Evolutionary conservation across 306 rosid genomes (phyloP).

Genomic region (Vigna angularis): DNA sequence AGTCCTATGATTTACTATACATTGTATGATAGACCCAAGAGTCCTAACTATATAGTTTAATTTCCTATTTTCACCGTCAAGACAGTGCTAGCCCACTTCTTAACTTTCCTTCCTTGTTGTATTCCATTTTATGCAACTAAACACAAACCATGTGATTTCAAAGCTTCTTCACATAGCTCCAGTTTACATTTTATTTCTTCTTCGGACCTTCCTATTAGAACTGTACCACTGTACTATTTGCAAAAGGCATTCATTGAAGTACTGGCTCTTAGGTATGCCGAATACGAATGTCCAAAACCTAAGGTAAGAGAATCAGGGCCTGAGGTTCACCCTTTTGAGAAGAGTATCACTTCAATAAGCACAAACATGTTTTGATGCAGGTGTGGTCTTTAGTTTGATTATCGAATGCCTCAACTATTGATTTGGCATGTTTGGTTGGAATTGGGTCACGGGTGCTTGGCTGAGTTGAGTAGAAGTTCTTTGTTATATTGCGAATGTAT

Average conservation of each 20-base stretch:
- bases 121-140: background rate
- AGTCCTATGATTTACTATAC: background rate
- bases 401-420: slow-evolving; percentile 7
- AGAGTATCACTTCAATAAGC: background rate
- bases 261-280: slow-evolving; percentile 12
- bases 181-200: slow-evolving; percentile 3
- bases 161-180: background rate
- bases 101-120: background rate
- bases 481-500: background rate
- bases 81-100: background rate
- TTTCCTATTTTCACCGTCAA: slow-evolving; percentile 29
- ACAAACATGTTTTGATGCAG: background rate
- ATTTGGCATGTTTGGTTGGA: background rate
- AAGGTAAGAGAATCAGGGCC: background rate
- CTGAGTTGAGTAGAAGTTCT: background rate
- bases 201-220: background rate
- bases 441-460: background rate
- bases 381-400: background rate
- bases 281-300: slow-evolving; percentile 13
- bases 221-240: slow-evolving; percentile 9
- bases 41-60: background rate
- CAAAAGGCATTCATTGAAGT: background rate
- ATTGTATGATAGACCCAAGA: background rate
- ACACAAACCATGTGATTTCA: background rate
- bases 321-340: background rate